A percentile compares a stretch with the other conserved stretches of the same genome.
Evolutionary conservation across 139 green algal species (phyloP).

Genomic region (Eudorina sp.): DNA sequence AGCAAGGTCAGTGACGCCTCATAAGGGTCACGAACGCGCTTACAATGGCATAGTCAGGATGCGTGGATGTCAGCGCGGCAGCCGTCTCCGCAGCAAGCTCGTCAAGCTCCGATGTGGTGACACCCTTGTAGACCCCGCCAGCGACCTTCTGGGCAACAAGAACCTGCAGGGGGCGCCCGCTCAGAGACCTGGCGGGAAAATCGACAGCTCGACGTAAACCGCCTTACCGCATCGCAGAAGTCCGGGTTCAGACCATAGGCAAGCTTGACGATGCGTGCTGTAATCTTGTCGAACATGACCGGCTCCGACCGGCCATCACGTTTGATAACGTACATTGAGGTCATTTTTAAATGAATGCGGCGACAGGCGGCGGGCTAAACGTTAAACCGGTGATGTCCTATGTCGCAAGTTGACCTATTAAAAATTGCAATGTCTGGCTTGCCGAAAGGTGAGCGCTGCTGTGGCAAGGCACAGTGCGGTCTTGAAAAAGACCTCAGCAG

Average conservation of each 20-base stretch:
- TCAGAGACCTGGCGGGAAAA: not conserved
- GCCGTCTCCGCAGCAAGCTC: slow-evolving; percentile 99
- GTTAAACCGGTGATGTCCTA: not conserved
- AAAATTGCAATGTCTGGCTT: too few relatives aligned
- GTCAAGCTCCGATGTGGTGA: slow-evolving; percentile 97
- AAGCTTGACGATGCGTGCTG: slow-evolving; percentile 95
- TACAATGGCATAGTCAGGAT: slow-evolving; percentile 98
- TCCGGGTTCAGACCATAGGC: slow-evolving; percentile 95
- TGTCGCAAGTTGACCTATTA: not conserved
- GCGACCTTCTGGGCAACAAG: slow-evolving; percentile 98
- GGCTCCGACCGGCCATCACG: slow-evolving; percentile 89
- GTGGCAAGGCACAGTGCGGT: too few relatives aligned
- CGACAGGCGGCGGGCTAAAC: not conserved
- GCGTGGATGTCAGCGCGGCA: slow-evolving; percentile 95
- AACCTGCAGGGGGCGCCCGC: slow-evolving; percentile 71
- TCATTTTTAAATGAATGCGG: slow-evolving; percentile 37
- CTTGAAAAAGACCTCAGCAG: too few relatives aligned
- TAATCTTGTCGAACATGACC: slow-evolving; percentile 99
- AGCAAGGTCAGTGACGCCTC: too few relatives aligned
- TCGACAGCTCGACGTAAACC: not conserved
- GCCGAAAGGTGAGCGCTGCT: too few relatives aligned
- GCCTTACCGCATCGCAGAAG: slow-evolving; percentile 93
- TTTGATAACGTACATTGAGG: slow-evolving; percentile 94
- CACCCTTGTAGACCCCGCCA: slow-evolving; percentile 95
- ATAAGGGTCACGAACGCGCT: too few relatives aligned